Conservation (phyloP, 306 rosid species). For the Prunus mira region DNA sequence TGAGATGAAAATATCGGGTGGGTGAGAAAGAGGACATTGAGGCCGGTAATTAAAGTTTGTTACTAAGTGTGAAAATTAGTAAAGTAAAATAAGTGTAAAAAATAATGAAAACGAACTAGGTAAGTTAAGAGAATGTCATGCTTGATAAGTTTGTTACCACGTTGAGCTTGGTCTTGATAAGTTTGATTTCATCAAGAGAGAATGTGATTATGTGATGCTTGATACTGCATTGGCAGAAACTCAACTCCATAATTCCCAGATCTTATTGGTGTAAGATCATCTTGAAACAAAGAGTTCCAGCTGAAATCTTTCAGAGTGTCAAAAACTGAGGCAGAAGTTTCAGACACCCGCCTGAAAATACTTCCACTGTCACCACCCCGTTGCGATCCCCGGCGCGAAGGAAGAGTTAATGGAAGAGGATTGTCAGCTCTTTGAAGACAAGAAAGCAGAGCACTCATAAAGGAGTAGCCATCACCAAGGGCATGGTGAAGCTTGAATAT, state of each 20-base stretch:
- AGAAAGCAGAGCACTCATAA: conserved; percentile 4
- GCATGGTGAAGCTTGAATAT: conserved; percentile 6
- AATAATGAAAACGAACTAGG: too few relatives aligned
- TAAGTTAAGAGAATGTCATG: too few relatives aligned
- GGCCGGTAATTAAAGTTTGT: too few relatives aligned
- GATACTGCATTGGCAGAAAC: background rate
- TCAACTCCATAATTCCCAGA: conserved; percentile 8
- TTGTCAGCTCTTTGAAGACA: background rate
- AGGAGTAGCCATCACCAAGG: conserved; percentile 8
- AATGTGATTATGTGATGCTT: background rate
- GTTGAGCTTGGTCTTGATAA: background rate
- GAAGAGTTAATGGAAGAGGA: background rate
- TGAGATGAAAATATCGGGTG: too few relatives aligned
- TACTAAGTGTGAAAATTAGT: too few relatives aligned
- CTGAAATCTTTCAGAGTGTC: background rate
- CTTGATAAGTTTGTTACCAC: background rate
- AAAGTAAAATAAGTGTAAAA: too few relatives aligned
- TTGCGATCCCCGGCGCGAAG: background rate
- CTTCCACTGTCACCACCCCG: background rate
- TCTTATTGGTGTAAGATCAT: conserved; percentile 9
- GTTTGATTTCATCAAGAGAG: background rate
- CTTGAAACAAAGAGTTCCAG: background rate
- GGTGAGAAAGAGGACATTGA: too few relatives aligned
- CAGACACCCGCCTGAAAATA: background rate
- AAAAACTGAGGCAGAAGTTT: background rate